Evolutionary conservation across 257 asterid genomes (phyloP).

Genomic region (Capsicum pubescens): DNA sequence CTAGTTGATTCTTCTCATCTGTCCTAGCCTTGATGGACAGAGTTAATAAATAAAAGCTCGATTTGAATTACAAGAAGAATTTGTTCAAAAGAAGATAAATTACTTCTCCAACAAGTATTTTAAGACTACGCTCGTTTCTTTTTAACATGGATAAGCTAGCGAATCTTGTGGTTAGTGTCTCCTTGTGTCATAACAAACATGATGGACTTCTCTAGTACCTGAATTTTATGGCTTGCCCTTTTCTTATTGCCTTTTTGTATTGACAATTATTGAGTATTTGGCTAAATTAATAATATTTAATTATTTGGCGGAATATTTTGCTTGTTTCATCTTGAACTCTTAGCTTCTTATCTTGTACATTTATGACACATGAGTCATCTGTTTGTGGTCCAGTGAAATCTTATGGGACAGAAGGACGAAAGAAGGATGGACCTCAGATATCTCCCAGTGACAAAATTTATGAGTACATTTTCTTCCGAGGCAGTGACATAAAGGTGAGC

Average conservation of each 20-base stretch:
- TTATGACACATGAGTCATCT: neutral
- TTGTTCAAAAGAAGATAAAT: conserved; percentile 10
- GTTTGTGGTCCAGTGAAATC: conserved; percentile 40
- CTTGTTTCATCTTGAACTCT: neutral
- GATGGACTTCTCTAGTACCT: neutral
- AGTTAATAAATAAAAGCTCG: neutral
- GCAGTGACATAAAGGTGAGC: conserved; percentile 43
- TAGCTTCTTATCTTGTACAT: neutral
- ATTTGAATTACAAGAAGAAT: conserved; percentile 10
- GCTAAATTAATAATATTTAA: neutral
- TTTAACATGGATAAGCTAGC: neutral
- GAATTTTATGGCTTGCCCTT: neutral
- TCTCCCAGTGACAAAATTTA: conserved; percentile 37
- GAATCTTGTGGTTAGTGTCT: conserved; percentile 2
- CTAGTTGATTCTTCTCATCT: too few relatives aligned
- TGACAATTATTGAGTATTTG: neutral
- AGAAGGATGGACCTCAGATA: conserved; percentile 35
- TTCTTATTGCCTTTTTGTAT: neutral
- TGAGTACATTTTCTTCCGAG: conserved; percentile 40
- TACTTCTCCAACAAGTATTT: conserved; percentile 12
- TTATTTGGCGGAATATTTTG: neutral
- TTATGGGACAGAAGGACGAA: conserved; percentile 47
- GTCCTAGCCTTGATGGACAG: too few relatives aligned
- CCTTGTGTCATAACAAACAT: conserved; percentile 2
- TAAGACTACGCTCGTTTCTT: neutral